Evolutionary conservation across 2,329 filamentous ascomycete genomes (phyloP).

Genomic region (Paraphaeosphaeria minitans): DNA sequence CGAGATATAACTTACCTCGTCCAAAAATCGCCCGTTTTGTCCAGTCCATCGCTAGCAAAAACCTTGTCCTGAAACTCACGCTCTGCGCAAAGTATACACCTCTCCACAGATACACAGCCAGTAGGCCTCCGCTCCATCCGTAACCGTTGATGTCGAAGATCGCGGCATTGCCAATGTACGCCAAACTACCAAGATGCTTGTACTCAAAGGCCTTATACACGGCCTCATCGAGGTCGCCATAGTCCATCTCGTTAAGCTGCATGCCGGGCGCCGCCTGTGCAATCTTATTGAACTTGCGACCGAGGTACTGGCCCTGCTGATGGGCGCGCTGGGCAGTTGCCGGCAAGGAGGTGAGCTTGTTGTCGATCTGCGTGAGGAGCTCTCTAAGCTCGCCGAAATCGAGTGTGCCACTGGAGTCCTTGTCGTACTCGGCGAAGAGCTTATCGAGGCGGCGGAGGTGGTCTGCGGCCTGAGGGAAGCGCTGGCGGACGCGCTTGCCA

Average conservation of each 20-base stretch:
- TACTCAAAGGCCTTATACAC: conserved; percentile 96
- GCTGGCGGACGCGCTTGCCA: conserved; percentile 79
- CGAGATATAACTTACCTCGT: conserved; percentile 69
- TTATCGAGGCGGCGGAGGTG: conserved; percentile 89
- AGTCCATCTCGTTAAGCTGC: conserved; percentile 76
- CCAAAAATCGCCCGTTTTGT: conserved; percentile 95
- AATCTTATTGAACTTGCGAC: conserved; percentile 91
- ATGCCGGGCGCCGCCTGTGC: conserved; percentile 78
- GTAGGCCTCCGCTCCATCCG: conserved; percentile 78
- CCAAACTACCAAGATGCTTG: conserved; percentile 85
- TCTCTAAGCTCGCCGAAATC: conserved; percentile 92
- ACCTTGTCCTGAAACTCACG: conserved; percentile 86
- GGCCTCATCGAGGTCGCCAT: conserved; percentile 89
- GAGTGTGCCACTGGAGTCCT: conserved; percentile 88
- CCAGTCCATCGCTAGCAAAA: conserved; percentile 97
- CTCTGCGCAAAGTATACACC: conserved; percentile 98
- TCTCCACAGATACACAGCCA: conserved; percentile 95
- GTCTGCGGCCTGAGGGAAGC: conserved; percentile 87
- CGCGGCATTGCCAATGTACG: conserved; percentile 95
- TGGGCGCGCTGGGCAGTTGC: conserved; percentile 96
- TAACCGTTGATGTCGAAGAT: conserved; percentile 88
- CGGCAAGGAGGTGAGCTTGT: conserved; percentile 89
- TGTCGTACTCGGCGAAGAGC: conserved; percentile 90
- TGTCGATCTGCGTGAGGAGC: conserved; percentile 89
- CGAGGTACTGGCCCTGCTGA: conserved; percentile 93